Base-by-base conservation (phyloP, 106 monocot species). In the Phalaenopsis aphrodite region DNA sequence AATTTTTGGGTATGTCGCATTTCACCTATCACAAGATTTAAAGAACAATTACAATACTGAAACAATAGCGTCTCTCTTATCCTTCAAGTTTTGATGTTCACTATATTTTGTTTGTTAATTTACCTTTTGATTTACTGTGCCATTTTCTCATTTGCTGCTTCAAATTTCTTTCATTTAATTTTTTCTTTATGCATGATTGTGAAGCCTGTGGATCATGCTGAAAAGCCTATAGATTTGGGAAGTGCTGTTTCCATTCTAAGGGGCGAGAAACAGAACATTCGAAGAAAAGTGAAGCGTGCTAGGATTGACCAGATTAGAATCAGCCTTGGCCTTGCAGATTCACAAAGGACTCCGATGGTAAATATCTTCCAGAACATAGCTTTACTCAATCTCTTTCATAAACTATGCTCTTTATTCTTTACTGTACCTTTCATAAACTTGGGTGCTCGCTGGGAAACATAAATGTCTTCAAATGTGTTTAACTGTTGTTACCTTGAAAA, bases 251-350 rank as follows among this genome's bases (percentile, higher is more conserved):
- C 98, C 55, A 24, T 99, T 52, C 4, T 99, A 79, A 99, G 83
- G 82, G 98, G 98, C 64, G 98, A 94, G 84, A 86, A 84, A 55
- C 92, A 85, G 85, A 99, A 91, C 61, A 57, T 99, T 41, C 92
- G 92, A 36, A 89, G 98, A 82, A 99, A 99, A 84, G 98, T 94
- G 81, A 99, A 94, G 79, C 90, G 88, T 78, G 89, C 89, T 10
- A 89, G 98, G 82, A 99, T 99, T 74, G 94, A 99, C 75, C 98
- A 94, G 83, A 99, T 99, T 65, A 88, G 98, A 77, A 84, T 89
- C 57, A 99, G 82, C 56, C 98, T 99, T 83, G 94, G 98, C 8
- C 98, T 99, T 82, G 90, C 98, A 24, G 98, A 99, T 86, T 89
- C 89, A 21, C 98, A 99, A 79, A 92, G 98, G 80, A 99, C 98